A percentile compares a stretch with the other conserved stretches of the same genome.
phyloP scores from a whole-genome alignment of 108 stramenopile species.

The Schizochytrium sp. region DNA sequence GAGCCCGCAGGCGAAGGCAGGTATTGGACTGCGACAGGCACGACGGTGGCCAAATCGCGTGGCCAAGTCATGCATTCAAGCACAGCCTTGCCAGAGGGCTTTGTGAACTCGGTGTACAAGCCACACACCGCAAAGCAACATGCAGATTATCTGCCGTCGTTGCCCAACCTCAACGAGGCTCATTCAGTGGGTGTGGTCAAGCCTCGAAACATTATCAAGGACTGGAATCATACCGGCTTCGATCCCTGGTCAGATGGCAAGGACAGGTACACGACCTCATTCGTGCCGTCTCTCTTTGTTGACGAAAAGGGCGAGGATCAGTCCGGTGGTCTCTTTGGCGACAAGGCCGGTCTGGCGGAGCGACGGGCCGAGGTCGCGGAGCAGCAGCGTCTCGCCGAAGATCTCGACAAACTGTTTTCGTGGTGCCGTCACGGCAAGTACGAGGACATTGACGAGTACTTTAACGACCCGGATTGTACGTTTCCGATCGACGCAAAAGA shows the following conservation, averaged over 20 bases:
- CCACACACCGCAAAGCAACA: conserved; percentile 40
- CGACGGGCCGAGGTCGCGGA: conserved; percentile 32
- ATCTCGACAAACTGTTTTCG: conserved; percentile 52
- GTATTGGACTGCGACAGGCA: background rate
- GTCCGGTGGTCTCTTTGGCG: conserved; percentile 27
- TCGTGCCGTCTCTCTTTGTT: conserved; percentile 54
- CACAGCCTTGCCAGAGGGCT: conserved; percentile 34
- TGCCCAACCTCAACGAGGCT: conserved; percentile 54
- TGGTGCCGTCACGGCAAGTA: conserved; percentile 58
- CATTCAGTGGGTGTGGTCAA: conserved; percentile 50
- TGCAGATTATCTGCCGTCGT: conserved; percentile 56
- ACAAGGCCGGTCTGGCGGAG: conserved; percentile 36
- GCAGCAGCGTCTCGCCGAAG: conserved; percentile 33
- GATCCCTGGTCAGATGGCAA: conserved; percentile 60
- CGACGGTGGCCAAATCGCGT: background rate
- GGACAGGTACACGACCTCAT: conserved; percentile 48
- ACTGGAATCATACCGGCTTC: conserved; percentile 53
- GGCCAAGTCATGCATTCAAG: background rate
- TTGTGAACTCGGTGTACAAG: conserved; percentile 31
- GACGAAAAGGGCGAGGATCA: conserved; percentile 47
- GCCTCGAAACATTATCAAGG: conserved; percentile 45
- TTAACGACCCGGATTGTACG: conserved; percentile 42
- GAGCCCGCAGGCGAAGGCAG: conserved; percentile 19
- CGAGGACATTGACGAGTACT: conserved; percentile 47
- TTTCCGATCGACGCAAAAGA: conserved; percentile 46